Conservation (phyloP, 164 flowering plant species). For the Warburgia ugandensis region DNA sequence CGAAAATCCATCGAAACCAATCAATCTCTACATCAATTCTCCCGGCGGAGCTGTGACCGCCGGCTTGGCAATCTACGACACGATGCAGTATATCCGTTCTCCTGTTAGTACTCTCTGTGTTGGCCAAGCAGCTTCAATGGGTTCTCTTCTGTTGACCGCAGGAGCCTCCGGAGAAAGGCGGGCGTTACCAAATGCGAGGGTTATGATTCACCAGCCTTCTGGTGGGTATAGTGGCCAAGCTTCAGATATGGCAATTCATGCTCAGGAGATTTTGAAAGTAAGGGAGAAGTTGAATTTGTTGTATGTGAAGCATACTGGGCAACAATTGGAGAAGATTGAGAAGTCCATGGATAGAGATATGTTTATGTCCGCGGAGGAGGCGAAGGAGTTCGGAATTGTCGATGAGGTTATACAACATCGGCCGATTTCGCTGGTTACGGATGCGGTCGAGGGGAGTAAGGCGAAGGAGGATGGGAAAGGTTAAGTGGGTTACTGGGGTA, state of each 20-base stretch:
- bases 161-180: slow-evolving; percentile 93
- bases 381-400: slow-evolving; percentile 87
- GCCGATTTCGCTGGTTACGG: slow-evolving; percentile 71
- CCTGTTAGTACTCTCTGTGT: slow-evolving; percentile 83
- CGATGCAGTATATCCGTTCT: slow-evolving; percentile 86
- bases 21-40: slow-evolving; percentile 84
- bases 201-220: slow-evolving; percentile 95
- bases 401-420: slow-evolving; percentile 87
- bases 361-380: slow-evolving; percentile 91
- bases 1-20: slow-evolving; percentile 90
- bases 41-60: slow-evolving; percentile 96
- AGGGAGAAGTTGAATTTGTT: slow-evolving; percentile 74
- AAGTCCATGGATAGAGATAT: slow-evolving; percentile 86
- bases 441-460: slow-evolving; percentile 48
- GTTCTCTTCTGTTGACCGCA: slow-evolving; percentile 75
- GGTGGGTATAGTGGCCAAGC: slow-evolving; percentile 96
- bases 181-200: slow-evolving; percentile 82
- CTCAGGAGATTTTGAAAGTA: slow-evolving; percentile 72
- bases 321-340: slow-evolving; percentile 53
- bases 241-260: slow-evolving; percentile 74
- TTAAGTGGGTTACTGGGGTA: too few relatives aligned
- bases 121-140: slow-evolving; percentile 99
- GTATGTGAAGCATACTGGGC: slow-evolving; percentile 81
- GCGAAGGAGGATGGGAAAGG: slow-evolving; percentile 14
- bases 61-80: slow-evolving; percentile 95